phyloP scores from a whole-genome alignment of 768 basidiomycete genomes.

The Cystofilobasidium macerans region DNA sequence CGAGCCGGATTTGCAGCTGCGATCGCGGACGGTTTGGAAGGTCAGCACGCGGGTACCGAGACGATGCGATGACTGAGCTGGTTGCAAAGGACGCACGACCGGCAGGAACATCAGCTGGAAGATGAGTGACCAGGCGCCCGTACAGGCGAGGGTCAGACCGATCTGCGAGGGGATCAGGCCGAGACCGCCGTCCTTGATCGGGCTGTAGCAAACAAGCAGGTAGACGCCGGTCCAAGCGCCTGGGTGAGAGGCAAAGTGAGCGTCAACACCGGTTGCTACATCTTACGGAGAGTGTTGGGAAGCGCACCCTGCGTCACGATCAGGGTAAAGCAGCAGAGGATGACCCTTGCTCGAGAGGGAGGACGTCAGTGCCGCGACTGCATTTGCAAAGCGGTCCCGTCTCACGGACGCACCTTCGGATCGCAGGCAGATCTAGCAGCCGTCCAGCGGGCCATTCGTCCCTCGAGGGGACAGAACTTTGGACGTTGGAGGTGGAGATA shows the following conservation, averaged over 20 bases:
- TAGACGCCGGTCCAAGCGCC: slow-evolving; percentile 2
- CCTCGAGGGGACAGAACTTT: too few species aligned
- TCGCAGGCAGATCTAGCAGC: slow-evolving; percentile 1
- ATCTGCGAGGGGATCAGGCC: slow-evolving; percentile 11
- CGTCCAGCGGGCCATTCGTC: slow-evolving; percentile 6
- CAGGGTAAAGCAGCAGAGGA: not conserved
- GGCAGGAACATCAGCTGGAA: slow-evolving; percentile 12
- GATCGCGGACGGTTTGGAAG: not conserved
- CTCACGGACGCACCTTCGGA: slow-evolving; percentile 3
- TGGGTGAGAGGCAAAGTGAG: not conserved
- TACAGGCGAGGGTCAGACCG: slow-evolving; percentile 12
- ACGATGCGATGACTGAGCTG: not conserved
- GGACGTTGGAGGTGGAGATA: not conserved
- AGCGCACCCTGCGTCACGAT: not conserved
- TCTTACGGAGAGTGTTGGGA: not conserved
- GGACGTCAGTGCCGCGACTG: not conserved
- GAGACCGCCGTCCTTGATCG: slow-evolving; percentile 10
- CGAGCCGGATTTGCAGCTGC: slow-evolving; percentile 13
- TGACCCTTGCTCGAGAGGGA: too few species aligned
- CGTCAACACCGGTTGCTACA: not conserved
- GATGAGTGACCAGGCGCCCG: slow-evolving; percentile 7
- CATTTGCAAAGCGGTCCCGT: too few species aligned
- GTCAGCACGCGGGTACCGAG: not conserved
- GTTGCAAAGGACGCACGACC: not conserved
- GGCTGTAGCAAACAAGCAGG: slow-evolving; percentile 6